Evolutionary conservation across 23 red algal species (phyloP), one percentile per base, ranked within the genome.

Genomic region (Cyanidium caldarium): DNA sequence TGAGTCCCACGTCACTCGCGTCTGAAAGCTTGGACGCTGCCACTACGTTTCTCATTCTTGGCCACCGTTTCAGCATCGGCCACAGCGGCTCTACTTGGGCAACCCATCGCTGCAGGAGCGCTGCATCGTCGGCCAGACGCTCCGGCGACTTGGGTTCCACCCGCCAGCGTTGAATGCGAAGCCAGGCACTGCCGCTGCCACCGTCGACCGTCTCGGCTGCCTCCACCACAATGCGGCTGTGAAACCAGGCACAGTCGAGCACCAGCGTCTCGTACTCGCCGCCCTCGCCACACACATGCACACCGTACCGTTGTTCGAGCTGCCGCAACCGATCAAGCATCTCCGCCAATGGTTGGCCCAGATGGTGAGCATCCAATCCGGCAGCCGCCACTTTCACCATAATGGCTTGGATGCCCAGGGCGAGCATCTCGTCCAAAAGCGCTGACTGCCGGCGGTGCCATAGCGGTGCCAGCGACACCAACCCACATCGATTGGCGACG

Each of bases 211-310:
- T 25, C 41, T 67, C 69, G 3, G 28, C n/a, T 12, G 45, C 65
- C 2, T 70, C 71, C 0, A 87, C 26, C 46, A 74, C 75, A 68
- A 98, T 29, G 42, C 80, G 72, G 46, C 80, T 51, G 0, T 57
- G 20, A 42, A 98, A 87, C 26, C 70, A 65, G 13, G 92, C 84
- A 69, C 77, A 69, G 74, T 83, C 86, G 21, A 79, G 41, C 2
- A 98, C 92, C 20, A 98, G 80, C 16, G 76, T 85, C 39, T 98
- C 92, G 57, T 80, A 98, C 42, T 98, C 92, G 34, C 92, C 92
- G 45, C 92, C 92, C 77, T 98, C 92, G 35, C 92, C 92, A 40
- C 80, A 85, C 17, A 87, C 80, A 57, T 89, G 70, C 21, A 77
- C 78, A 1, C 92, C 92, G 46, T 88, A 98, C 44, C 67, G 69